These are phyloP conservation scores for Bolboschoenus planiculmis DNA, from an alignment of 176 grass and related monocot species.

Conservation along the genomic window DNA sequence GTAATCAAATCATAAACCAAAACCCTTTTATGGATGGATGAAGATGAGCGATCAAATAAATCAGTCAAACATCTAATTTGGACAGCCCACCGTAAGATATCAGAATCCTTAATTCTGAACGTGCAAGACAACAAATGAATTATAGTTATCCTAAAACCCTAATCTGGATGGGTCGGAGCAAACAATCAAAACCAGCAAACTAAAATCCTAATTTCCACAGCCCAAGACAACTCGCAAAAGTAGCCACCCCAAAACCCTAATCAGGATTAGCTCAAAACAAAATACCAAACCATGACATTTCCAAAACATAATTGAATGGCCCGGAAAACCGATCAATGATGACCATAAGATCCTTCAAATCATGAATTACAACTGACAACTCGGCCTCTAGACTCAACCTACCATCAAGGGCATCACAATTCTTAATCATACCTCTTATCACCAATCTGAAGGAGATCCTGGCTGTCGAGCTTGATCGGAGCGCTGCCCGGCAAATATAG, in stretches of 20 bases:
- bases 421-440: conserved; percentile 41
- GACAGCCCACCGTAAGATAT: not conserved
- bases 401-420: not conserved
- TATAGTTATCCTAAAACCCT: not conserved
- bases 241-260: not conserved
- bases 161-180: not conserved
- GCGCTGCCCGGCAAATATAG: conserved; percentile 60
- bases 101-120: not conserved
- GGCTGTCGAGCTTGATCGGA: conserved; percentile 78
- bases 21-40: not conserved
- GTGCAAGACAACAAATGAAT: not conserved
- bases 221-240: not conserved
- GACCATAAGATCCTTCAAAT: not conserved
- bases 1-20: not conserved
- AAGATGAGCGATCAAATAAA: not conserved
- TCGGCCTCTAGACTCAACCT: not conserved
- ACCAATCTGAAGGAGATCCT: conserved; percentile 88
- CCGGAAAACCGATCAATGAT: not conserved
- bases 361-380: not conserved
- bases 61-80: not conserved
- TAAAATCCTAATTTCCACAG: conserved; percentile 2
- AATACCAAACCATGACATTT: not conserved
- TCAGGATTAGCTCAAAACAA: not conserved
- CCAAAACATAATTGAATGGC: not conserved
- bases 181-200: not conserved